Evolutionary conservation across 2,329 filamentous ascomycete species (phyloP), one percentile per base, ranked within the genome.

Genomic region (Cercospora zeina): DNA sequence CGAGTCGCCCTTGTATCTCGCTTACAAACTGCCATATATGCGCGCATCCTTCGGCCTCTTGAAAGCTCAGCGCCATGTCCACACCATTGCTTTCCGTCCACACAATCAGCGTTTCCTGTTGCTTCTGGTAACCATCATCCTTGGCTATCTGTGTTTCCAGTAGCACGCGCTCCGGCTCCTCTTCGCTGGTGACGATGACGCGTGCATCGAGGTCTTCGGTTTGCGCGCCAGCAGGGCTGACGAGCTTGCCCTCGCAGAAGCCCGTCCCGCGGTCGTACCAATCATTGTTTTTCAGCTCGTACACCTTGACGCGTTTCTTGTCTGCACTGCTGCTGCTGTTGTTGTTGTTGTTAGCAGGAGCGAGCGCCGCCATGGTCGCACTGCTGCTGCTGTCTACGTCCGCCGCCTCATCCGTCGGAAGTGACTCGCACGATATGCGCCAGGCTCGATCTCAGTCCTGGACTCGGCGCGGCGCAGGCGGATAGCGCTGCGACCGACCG

Each of bases 221-320:
- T 64, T 81, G 60, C 36, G 64, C 63, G 37, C 67, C 64, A 33
- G 68, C 64, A 10, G 57, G 53, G 76, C 87, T 84, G 67, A 88
- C 79, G 67, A 89, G 85, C 67, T 87, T 84, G 53, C 93, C 92
- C 63, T 87, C 90, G 77, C 95, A 97, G 77, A 97, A 97, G 66
- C 95, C 95, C 53, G 95, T 99, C 67, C 95, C 95, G 73, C 93
- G 85, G 79, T 99, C 95, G 76, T 93, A 97, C 95, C 95, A 99
- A 86, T 97, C 95, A 83, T 96, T 96, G 80, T 96, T 92, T 77
- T 91, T 91, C 73, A 99, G 85, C 82, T 97, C 95, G 78, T 99
- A 99, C 76, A 99, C 95, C 83, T 99, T 99, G 78, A 97, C 95
- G 83, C 95, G 80, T 74, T 81, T 82, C 73, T 79, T 79, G 72